Base-by-base conservation (phyloP, 2,329 filamentous ascomycete species). In the Hypoxylon sp. region DNA sequence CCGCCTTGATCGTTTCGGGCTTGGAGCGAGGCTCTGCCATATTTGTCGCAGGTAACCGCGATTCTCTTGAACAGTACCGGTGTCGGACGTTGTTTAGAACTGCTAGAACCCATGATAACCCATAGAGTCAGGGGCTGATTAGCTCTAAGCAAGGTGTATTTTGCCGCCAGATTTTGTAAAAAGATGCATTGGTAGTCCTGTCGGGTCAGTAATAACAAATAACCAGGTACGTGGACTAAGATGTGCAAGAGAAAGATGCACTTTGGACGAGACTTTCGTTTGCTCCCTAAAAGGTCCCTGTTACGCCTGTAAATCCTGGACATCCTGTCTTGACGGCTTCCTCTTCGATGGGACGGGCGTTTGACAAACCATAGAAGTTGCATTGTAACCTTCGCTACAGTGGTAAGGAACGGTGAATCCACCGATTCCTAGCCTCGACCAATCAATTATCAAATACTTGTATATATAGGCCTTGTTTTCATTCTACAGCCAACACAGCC, bases 381-480 rank as follows among this genome's bases (percentile, higher is more conserved):
- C 38, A 43, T 43, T 43, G 38, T 43, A 43, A 43, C 38, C 38
- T 13, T 21, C 38, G 17, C n/a, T 43, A 19, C 17, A 43, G 38
- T 43, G 7, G 6, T 13, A 3, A 43, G n/a, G 17, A 43, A 43
- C 7, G n/a, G 17, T 21, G 9, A 43, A 1, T 21, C 9, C 14
- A 9, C 17, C 17, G 38, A 17, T 43, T 21, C 17, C 9, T 43
- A 9, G 17, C 38, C n/a, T 11, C 17, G 11, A 17, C 38, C 38
- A 43, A 43, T 43, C 17, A 21, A 17, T 21, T 3, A 43, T 43
- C 17, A 21, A 17, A 43, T 3, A 9, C 38, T 21, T 17, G 17
- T 43, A 43, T 2, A 7, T 21, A 11, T 9, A 21, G 21, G 38
- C 5, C 17, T 10, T 2, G 10, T 21, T 43, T 41, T 43, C 17